Evolutionary conservation across 1,139 yeast genomes (phyloP).

Genomic region (Nakaseomyces bracarensis): DNA sequence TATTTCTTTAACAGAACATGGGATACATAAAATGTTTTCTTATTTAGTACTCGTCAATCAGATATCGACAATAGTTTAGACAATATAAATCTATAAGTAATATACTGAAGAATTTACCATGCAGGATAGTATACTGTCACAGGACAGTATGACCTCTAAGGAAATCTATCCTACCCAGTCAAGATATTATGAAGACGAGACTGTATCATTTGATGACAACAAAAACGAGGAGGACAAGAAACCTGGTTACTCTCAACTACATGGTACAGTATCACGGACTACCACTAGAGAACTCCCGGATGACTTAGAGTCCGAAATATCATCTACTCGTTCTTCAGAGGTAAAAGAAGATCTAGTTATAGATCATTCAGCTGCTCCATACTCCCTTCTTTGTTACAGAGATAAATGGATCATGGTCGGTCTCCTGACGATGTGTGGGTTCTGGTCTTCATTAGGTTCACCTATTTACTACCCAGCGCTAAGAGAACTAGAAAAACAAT

Average conservation of each 20-base stretch:
- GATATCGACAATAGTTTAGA: too few relatives aligned
- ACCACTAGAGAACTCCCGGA: slow-evolving; percentile 17
- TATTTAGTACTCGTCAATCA: too few relatives aligned
- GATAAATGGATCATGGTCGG: slow-evolving; percentile 31
- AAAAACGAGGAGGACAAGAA: slow-evolving; percentile 5
- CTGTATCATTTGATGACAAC: not conserved
- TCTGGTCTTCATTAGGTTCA: slow-evolving; percentile 32
- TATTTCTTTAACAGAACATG: too few relatives aligned
- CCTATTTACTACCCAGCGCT: slow-evolving; percentile 32
- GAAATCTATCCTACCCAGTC: slow-evolving; percentile 6
- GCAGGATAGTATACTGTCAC: slow-evolving; percentile 5
- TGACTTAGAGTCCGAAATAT: slow-evolving; percentile 11
- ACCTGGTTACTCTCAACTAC: slow-evolving; percentile 20
- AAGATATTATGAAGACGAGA: not conserved
- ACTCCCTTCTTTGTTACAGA: slow-evolving; percentile 20
- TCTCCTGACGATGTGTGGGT: slow-evolving; percentile 29
- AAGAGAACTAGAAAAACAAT: slow-evolving; percentile 40
- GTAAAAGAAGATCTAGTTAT: slow-evolving; percentile 2
- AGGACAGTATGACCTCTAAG: slow-evolving; percentile 1
- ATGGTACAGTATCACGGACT: slow-evolving; percentile 17
- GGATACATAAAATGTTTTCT: too few relatives aligned
- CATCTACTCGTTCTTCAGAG: slow-evolving; percentile 2
- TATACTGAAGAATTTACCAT: not conserved
- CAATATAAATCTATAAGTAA: not conserved
- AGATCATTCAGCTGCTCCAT: slow-evolving; percentile 13